Base-by-base conservation (phyloP, 2,329 filamentous ascomycete species). In the Trichoderma breve region DNA sequence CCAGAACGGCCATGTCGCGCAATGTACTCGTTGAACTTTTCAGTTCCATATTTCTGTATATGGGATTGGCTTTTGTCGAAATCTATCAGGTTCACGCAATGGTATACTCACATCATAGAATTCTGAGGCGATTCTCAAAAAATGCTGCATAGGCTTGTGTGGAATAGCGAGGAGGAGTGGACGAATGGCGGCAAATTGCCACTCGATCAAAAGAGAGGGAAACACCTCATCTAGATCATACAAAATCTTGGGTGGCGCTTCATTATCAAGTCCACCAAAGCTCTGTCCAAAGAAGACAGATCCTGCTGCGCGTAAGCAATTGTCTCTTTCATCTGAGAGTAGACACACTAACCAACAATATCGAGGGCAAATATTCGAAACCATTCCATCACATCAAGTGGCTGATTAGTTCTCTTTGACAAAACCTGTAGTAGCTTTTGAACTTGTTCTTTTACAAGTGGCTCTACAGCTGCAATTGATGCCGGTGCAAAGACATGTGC, bases 301-400 rank as follows among this genome's bases (percentile, higher is more conserved):
- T 21, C 43, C 43, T 47, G 1, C 3, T 47, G 43, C n/a, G 43
- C 6, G 43, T 47, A 11, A 47, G 9, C 43, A n/a, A 21, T 47
- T n/a, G 43, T 21, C 64, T 58, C 9, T n/a, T 47, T 12, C n/a
- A 47, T 21, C 9, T 12, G 43, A n/a, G 18, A 34, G 32, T n/a
- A 47, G 28, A 36, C 34, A 36, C 34, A 58, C 64, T 8, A 21
- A 68, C 64, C 64, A 68, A 68, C 64, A 30, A 68, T 6, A 24
- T 55, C 64, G 24, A 68, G 64, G 11, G 64, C 64, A 15, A 68
- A 34, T 28, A 68, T 68, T n/a, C 64, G 43, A 53, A 68, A 58
- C 64, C 51, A 68, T 57, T 55, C 26, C n/a, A 68, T 34, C 14
- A 58, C 12, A 36, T 68, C 47, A 36, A 68, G 15, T 15, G 64